Evolutionary conservation across 768 basidiomycete genomes (phyloP), one percentile per base, ranked within the genome.

Genomic region (Lactarius pseudohatsudake): DNA sequence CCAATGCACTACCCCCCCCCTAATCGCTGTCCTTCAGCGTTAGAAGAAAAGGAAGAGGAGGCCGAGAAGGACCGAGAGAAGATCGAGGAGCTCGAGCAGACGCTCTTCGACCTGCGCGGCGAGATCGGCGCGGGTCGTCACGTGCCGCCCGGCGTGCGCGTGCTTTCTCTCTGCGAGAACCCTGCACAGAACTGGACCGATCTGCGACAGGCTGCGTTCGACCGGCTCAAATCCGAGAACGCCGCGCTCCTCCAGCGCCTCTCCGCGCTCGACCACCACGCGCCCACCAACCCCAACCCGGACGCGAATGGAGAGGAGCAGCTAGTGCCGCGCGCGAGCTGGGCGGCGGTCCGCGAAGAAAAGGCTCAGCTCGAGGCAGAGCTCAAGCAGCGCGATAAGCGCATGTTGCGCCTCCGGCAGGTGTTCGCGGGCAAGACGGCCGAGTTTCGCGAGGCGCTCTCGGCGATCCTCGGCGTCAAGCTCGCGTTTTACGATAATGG

Each of bases 361-460:
- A 91, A 91, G 72, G 75, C 78, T 57, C 88, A 89, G 45, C 79
- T 94, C 13, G 81, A 88, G 70, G 83, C 84, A 4, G 77, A 80
- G 9, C 78, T 92, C 59, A 83, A 81, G 69, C 87, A 92, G 79
- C 92, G 91, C 74, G 32, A 32, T 7, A 32, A 32, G 6, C 8
- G 32, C 32, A 77, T 96, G 16, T 73, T 89, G 62, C 80, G 93
- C 50, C 79, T 98, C 36, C 87, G 95, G 72, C 86, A 96, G 91
- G 86, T 96, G 5, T 97, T 93, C 77, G 79, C 82, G 0, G 85
- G 87, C 40, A 98, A 97, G 75, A 88, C 89, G 10, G 85, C 89
- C 65, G 95, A 98, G 73, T 96, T 98, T 80, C 86, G 92, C 45
- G 92, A 96, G 74, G 89, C 94, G 6, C 32, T 32, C 32, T 32